Base-by-base conservation (phyloP, 2,329 filamentous ascomycete genomes). In the Septoria linicola region DNA sequence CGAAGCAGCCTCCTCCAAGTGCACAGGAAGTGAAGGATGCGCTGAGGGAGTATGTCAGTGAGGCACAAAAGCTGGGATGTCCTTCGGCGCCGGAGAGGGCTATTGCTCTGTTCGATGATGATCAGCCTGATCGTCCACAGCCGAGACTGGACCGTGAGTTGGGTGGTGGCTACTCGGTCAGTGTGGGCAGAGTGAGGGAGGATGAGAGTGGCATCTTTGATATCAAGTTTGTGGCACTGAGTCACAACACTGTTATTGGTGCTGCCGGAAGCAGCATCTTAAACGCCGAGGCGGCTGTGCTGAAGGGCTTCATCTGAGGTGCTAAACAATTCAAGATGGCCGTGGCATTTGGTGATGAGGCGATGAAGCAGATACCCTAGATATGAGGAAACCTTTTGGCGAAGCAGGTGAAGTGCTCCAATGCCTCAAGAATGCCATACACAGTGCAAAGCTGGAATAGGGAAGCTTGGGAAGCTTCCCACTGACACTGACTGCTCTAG, bases 251-350 rank as follows among this genome's bases (percentile, higher is more conserved):
- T 55, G 87, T 99, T 49, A 92, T 99, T 68, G 92, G 92, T 59
- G 93, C 93, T 25, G 91, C 92, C n/a, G 93, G 93, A 8, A 95
- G 89, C 1, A 95, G 89, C 25, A 96, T 97, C 72, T 72, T 97
- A 63, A 97, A 97, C 66, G 90, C 91, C 21, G 92, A 96, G 71
- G 89, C 90, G 21, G 89, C 90, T 19, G 84, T 96, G 8, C 80
- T 96, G 59, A 95, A 95, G 76, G 92, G 91, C 4, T 89, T 85
- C 37, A 53, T 59, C 17, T 55, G n/a, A n/a, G n/a, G n/a, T n/a
- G n/a, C n/a, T n/a, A n/a, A n/a, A n/a, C n/a, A n/a, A n/a, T n/a
- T n/a, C n/a, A n/a, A n/a, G n/a, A n/a, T n/a, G n/a, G n/a, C n/a
- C n/a, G n/a, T n/a, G n/a, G n/a, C n/a, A n/a, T n/a, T n/a, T n/a